A percentile compares a stretch with the other conserved stretches of the same genome.
phyloP scores from a whole-genome alignment of 331 rosid genomes.

The Rhamnella rubrinervis region DNA sequence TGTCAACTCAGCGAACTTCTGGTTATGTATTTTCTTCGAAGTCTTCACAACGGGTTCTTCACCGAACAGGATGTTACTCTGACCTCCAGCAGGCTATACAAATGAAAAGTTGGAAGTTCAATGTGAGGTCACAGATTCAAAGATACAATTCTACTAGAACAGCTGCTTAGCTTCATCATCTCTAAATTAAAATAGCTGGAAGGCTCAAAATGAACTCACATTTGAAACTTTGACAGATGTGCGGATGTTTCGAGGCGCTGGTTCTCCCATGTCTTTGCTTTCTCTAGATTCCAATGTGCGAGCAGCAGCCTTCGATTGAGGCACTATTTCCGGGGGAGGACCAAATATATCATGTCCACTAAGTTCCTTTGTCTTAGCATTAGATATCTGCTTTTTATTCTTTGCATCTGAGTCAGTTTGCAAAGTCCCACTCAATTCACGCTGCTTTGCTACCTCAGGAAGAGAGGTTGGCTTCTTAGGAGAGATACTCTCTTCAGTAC shows the following conservation, averaged over 20 bases:
- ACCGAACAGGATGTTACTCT: conserved; percentile 51
- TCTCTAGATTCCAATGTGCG: conserved; percentile 42
- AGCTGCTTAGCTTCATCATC: neutral
- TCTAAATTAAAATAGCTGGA: neutral
- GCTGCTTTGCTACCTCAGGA: conserved; percentile 92
- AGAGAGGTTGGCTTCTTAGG: conserved; percentile 69
- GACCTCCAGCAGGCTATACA: conserved; percentile 74
- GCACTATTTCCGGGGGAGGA: conserved; percentile 64
- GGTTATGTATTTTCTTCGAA: conserved; percentile 60
- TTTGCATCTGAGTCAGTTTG: conserved; percentile 49
- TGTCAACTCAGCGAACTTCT: conserved; percentile 78
- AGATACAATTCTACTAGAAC: neutral
- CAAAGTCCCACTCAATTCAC: conserved; percentile 81
- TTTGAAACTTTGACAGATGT: conserved; percentile 79
- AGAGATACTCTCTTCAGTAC: conserved; percentile 52
- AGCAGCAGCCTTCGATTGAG: conserved; percentile 50
- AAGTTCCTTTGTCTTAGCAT: conserved; percentile 79
- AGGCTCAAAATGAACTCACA: conserved; percentile 46
- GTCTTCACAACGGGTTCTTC: conserved; percentile 60
- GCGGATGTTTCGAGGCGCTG: conserved; percentile 64
- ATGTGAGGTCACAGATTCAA: neutral
- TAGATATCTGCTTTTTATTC: conserved; percentile 55
- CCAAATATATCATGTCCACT: conserved; percentile 82
- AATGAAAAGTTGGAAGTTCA: neutral
- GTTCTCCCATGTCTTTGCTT: conserved; percentile 56